These are phyloP conservation scores for Knoxia roxburghii DNA, from an alignment of 257 asterid species.

Conservation along the genomic window DNA sequence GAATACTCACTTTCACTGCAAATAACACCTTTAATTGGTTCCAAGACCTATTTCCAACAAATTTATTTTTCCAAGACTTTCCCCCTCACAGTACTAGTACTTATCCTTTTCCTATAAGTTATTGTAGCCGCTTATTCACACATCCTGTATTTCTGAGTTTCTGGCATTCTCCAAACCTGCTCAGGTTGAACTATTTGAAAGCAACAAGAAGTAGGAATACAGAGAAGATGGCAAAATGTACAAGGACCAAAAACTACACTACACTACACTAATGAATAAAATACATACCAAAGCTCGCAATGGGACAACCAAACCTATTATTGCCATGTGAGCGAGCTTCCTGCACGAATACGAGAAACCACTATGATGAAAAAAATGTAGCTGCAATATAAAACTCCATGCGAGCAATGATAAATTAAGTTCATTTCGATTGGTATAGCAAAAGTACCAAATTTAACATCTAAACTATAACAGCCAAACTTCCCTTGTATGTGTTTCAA, in stretches of 20 bases:
- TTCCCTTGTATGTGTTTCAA: background rate
- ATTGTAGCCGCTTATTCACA: too few relatives aligned
- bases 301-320: background rate
- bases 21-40: too few relatives aligned
- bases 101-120: too few relatives aligned
- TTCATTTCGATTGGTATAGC: background rate
- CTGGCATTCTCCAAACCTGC: background rate
- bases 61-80: too few relatives aligned
- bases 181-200: background rate
- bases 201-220: background rate
- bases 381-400: background rate
- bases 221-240: background rate
- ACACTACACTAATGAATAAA: background rate
- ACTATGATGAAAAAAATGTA: background rate
- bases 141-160: too few relatives aligned
- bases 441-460: background rate
- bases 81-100: too few relatives aligned
- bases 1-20: too few relatives aligned
- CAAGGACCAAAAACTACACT: background rate
- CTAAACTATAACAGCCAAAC: background rate
- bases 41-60: too few relatives aligned
- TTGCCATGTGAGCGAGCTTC: conserved; percentile 8
- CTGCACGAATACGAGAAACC: conserved; percentile 1
- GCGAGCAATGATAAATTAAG: background rate
- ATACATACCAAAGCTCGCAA: conserved; percentile 1